Conservation (phyloP, 768 basidiomycete genomes). For the Holtermannia corniformis region DNA sequence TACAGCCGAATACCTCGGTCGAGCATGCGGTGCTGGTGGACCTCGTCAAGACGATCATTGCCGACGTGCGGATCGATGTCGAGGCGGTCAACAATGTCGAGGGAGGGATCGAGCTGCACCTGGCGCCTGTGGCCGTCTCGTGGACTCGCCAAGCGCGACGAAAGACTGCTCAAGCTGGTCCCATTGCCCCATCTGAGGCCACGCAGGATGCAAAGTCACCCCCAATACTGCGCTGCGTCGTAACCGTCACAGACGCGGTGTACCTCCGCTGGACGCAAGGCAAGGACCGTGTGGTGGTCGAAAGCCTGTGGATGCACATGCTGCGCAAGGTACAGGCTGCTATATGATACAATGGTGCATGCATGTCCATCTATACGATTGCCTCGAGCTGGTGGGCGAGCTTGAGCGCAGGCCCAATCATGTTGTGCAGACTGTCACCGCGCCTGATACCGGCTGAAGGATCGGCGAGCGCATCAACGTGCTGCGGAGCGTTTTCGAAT, state of each 20-base stretch:
- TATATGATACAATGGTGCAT: no score
- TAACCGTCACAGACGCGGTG: neutral
- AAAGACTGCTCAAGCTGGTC: neutral
- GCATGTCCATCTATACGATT: constrained; percentile 32
- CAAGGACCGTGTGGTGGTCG: constrained; percentile 20
- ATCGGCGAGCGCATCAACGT: constrained; percentile 18
- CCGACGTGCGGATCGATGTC: neutral
- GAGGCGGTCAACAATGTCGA: neutral
- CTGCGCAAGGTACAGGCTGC: no score
- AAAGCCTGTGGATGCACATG: constrained; percentile 31
- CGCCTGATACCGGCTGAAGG: constrained; percentile 12
- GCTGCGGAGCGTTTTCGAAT: constrained; percentile 50
- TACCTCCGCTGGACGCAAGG: constrained; percentile 26
- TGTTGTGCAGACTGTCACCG: constrained; percentile 28
- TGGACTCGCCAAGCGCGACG: neutral
- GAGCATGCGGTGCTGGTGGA: neutral
- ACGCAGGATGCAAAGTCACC: constrained; percentile 5
- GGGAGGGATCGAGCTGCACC: neutral
- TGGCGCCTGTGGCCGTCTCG: constrained; percentile 17
- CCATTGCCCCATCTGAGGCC: neutral
- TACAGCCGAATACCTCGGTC: constrained; percentile 19
- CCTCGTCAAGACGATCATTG: neutral
- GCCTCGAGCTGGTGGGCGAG: constrained; percentile 41
- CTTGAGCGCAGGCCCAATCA: constrained; percentile 39
- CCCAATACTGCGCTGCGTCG: constrained; percentile 4